Base-by-base conservation (phyloP, 139 green algal species). In the Ostreobium quekettii region DNA sequence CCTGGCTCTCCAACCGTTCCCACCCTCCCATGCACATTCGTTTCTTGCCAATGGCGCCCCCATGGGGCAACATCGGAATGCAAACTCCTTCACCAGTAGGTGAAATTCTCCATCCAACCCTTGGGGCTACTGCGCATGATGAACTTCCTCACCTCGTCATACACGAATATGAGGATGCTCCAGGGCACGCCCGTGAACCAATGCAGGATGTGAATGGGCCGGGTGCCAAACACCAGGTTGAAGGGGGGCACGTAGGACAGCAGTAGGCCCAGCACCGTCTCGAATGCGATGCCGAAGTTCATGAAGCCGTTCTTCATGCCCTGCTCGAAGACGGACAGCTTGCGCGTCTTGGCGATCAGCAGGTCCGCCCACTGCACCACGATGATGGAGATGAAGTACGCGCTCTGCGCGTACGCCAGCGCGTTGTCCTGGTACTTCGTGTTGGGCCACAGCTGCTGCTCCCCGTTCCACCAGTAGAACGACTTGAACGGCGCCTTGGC, bases 311-410 rank as follows among this genome's bases (percentile, higher is more conserved):
- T 66, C 26, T 19, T 37, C 26, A 76, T 32, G 38, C 74, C 79
- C 62, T 82, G 73, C 39, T 71, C 61, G 61, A 85, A 83, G 57
- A 92, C 47, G 24, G 82, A 85, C 59, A 93, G 74, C 59, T 84
- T 87, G 60, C 86, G 80, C 6, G 84, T 93, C 82, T 93, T 93
- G 78, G 65, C 78, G 36, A 93, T 79, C 1, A 93, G 60, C 42
- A 91, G 73, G 63, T 90, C 86, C 4, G 77, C 64, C 77, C 81
- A 86, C 72, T 86, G 60, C 38, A 72, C 75, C 62, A 83, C 68
- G 35, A 93, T 76, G 47, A 91, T 81, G 0, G 69, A 73, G 29
- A 86, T 71, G 59, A 93, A 93, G 76, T 93, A 93, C 26, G 86
- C 82, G 8, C 77, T 83, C 74, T 93, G 86, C 1, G 66, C 86